Evolutionary conservation across 106 monocot species (phyloP).

Genomic region (Triglochin maritima): DNA sequence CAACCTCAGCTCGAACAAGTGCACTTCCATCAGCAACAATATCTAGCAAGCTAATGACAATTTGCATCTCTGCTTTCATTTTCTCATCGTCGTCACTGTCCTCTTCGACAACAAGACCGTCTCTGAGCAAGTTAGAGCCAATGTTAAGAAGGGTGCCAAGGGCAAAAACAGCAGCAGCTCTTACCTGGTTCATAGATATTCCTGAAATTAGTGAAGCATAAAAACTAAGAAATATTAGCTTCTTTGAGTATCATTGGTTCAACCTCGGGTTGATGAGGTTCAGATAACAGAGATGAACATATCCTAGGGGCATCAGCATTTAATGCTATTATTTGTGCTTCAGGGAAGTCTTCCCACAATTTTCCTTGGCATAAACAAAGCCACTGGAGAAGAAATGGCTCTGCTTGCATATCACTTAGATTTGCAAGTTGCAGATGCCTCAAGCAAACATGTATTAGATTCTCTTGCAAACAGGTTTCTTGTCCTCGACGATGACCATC

Average conservation of each 20-base stretch:
- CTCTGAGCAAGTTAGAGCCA: conserved; percentile 38
- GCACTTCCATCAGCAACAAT: conserved; percentile 79
- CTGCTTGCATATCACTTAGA: conserved; percentile 52
- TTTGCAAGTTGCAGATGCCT: conserved; percentile 58
- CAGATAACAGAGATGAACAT: conserved; percentile 32
- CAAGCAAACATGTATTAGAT: conserved; percentile 75
- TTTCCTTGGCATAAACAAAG: conserved; percentile 91
- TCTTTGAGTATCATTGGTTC: background rate
- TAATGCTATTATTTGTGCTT: conserved; percentile 68
- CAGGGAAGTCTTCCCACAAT: conserved; percentile 88
- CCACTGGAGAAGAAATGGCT: conserved; percentile 94
- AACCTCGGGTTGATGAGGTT: conserved; percentile 68
- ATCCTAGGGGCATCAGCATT: conserved; percentile 62
- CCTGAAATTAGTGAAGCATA: too few relatives aligned
- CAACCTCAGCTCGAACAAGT: conserved; percentile 90
- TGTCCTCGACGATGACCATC: conserved; percentile 83
- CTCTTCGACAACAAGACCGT: conserved; percentile 49
- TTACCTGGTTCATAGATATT: conserved; percentile 44
- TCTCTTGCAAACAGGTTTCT: conserved; percentile 71
- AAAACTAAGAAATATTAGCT: too few relatives aligned
- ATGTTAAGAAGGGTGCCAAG: conserved; percentile 73
- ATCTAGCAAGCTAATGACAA: conserved; percentile 60
- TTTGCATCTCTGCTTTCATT: conserved; percentile 57
- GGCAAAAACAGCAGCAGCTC: conserved; percentile 90
- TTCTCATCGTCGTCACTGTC: conserved; percentile 89